A percentile compares a stretch with the other conserved stretches of the same genome.
Evolutionary conservation across 345 rosid genomes (phyloP).

Genomic region (Salix viminalis): DNA sequence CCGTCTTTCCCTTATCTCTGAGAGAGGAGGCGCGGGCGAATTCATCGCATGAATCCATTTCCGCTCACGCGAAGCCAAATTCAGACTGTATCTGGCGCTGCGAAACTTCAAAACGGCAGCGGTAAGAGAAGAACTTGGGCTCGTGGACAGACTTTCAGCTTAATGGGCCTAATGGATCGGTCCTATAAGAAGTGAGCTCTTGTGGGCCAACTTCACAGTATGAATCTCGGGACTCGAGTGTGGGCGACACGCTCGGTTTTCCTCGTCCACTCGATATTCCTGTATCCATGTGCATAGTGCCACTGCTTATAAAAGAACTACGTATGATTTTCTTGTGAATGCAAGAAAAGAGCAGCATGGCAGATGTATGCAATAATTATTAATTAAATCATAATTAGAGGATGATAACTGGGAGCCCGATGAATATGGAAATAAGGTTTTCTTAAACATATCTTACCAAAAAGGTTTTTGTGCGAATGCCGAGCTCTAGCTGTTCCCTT

Average conservation of each 20-base stretch:
- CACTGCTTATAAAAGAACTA: background rate
- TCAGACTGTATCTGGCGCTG: background rate
- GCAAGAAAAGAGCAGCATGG: background rate
- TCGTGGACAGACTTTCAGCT: background rate
- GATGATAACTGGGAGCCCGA: background rate
- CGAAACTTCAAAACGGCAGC: background rate
- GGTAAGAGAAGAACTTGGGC: background rate
- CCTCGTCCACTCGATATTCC: background rate
- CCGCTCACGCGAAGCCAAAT: too few species aligned
- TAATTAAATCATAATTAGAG: background rate
- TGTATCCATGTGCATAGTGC: too few species aligned
- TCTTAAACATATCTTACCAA: background rate
- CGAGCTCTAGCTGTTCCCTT: background rate
- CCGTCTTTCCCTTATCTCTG: too few species aligned
- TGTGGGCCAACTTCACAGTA: background rate
- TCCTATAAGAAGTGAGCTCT: background rate
- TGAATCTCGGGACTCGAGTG: too few species aligned
- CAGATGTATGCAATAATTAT: background rate
- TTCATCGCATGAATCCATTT: too few species aligned
- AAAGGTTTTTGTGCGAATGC: background rate
- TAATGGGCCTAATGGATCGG: background rate
- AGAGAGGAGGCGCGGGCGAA: too few species aligned
- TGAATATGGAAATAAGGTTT: background rate
- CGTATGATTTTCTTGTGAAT: too few species aligned
- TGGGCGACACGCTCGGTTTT: background rate